Conservation (phyloP, 2,329 filamentous ascomycete species). For the Exophiala spinifera region DNA sequence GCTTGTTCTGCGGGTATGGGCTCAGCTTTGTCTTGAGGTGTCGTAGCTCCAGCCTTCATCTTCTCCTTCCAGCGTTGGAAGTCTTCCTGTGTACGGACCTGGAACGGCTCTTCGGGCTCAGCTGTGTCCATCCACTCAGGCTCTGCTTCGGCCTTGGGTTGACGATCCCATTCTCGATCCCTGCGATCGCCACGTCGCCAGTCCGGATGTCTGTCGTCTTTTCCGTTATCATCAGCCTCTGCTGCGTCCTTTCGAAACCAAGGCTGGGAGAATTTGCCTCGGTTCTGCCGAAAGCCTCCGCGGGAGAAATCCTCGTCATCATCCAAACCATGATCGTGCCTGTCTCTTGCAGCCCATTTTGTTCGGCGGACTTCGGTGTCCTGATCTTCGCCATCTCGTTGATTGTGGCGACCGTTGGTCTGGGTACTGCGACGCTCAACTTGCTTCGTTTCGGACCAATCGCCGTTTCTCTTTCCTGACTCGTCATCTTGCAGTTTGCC, state of each 20-base stretch:
- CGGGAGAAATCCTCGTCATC: conserved; percentile 21
- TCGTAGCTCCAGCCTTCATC: conserved; percentile 65
- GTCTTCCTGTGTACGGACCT: conserved; percentile 79
- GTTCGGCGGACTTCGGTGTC: conserved; percentile 17
- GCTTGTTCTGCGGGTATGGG: conserved; percentile 39
- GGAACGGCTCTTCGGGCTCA: conserved; percentile 49
- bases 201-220: conserved; percentile 60
- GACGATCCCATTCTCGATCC: conserved; percentile 55
- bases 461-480: conserved; percentile 14
- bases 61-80: conserved; percentile 92
- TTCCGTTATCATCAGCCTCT: conserved; percentile 44
- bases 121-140: conserved; percentile 84
- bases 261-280: conserved; percentile 62
- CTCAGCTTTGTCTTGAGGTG: conserved; percentile 27
- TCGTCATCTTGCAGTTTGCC: conserved; percentile 38
- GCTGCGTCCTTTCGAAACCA: conserved; percentile 66
- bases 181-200: conserved; percentile 51
- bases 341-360: conserved; percentile 27
- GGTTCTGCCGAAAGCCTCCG: conserved; percentile 23
- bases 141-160: conserved; percentile 65
- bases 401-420: conserved; percentile 20
- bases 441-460: conserved; percentile 5
- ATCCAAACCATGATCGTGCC: conserved; percentile 19
- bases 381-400: conserved; percentile 18
- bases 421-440: conserved; percentile 14